A percentile compares a stretch with the other conserved stretches of the same genome.
phyloP scores from a whole-genome alignment of 371 early-diverging fungal species.

The Chytridiales sp. region DNA sequence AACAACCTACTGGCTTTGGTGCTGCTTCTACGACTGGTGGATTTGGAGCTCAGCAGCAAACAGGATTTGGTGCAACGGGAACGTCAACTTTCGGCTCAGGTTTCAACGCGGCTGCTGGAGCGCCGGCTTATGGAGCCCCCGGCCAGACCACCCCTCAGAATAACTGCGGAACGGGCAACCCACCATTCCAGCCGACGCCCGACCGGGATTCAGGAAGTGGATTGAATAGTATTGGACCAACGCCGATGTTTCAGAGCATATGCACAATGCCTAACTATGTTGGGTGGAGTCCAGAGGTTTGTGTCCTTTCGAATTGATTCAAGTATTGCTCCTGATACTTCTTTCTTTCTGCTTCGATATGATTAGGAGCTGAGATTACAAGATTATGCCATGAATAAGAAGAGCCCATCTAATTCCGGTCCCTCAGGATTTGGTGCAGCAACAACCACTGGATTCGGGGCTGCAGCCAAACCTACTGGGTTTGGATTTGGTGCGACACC shows the following conservation, averaged over 20 bases:
- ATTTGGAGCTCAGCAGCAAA: slow-evolving; percentile 52
- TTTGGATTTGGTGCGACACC: slow-evolving; percentile 4
- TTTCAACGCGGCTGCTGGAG: slow-evolving; percentile 49
- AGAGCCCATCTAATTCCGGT: slow-evolving; percentile 42
- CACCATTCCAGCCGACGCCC: slow-evolving; percentile 62
- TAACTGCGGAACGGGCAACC: slow-evolving; percentile 75
- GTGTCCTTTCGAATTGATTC: slow-evolving; percentile 3
- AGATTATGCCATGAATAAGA: slow-evolving; percentile 86
- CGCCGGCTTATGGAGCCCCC: slow-evolving; percentile 41
- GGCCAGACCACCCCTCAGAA: slow-evolving; percentile 35
- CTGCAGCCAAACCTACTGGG: slow-evolving; percentile 12
- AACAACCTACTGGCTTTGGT: slow-evolving; percentile 33
- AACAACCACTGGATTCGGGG: slow-evolving; percentile 9
- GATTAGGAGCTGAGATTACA: slow-evolving; percentile 86
- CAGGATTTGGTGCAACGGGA: slow-evolving; percentile 15
- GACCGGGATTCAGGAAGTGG: slow-evolving; percentile 67
- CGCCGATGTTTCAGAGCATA: slow-evolving; percentile 64
- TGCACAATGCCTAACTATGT: slow-evolving; percentile 90
- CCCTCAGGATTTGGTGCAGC: slow-evolving; percentile 22
- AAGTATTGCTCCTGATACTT: background rate
- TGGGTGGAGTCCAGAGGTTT: slow-evolving; percentile 76
- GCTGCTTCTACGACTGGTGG: slow-evolving; percentile 39
- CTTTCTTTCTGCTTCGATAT: background rate
- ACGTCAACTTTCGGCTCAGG: slow-evolving; percentile 22
- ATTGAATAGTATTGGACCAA: too few relatives aligned